These are phyloP conservation scores for Mytilinidion resinicola DNA, from an alignment of 495 filamentous ascomycete genomes.

Conservation along the genomic window DNA sequence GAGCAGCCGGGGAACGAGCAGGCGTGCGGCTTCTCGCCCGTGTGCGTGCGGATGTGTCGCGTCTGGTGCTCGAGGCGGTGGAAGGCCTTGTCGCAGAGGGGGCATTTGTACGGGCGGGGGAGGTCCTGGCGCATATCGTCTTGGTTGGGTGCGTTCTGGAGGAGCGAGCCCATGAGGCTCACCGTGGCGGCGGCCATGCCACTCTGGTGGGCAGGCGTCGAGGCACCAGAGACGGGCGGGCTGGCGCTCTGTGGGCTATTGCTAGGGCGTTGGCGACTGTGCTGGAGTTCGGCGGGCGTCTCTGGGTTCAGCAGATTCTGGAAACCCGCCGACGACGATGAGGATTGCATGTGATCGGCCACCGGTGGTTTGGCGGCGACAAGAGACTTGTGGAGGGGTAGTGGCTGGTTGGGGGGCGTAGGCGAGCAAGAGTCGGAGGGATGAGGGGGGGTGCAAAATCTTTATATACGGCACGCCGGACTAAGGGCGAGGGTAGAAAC, in stretches of 20 bases:
- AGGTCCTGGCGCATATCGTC: constrained; percentile 61
- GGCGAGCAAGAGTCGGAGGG: constrained; percentile 19
- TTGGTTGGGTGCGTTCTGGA: constrained; percentile 55
- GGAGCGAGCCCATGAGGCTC: constrained; percentile 57
- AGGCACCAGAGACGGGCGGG: constrained; percentile 3
- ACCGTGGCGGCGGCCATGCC: constrained; percentile 61
- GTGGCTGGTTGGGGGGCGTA: background rate
- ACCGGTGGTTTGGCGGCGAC: background rate
- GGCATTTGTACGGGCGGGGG: constrained; percentile 95
- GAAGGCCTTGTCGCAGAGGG: constrained; percentile 97
- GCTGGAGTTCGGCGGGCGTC: background rate
- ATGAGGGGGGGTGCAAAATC: constrained; percentile 18
- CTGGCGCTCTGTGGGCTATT: background rate
- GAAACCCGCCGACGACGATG: constrained; percentile 24
- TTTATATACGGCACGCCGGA: constrained; percentile 12
- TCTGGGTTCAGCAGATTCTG: constrained; percentile 30
- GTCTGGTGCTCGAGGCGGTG: constrained; percentile 98
- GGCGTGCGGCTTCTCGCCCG: constrained; percentile 94
- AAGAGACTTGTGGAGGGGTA: background rate
- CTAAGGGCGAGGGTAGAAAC: constrained; percentile 7
- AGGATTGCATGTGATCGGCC: constrained; percentile 30
- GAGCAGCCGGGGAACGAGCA: constrained; percentile 93
- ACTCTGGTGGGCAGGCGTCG: constrained; percentile 13
- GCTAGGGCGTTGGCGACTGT: too few species aligned
- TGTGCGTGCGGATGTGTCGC: constrained; percentile 94